Evolutionary conservation across 164 flowering plant genomes (phyloP), one percentile per base, ranked within the genome.

Genomic region (Annona squamosa): DNA sequence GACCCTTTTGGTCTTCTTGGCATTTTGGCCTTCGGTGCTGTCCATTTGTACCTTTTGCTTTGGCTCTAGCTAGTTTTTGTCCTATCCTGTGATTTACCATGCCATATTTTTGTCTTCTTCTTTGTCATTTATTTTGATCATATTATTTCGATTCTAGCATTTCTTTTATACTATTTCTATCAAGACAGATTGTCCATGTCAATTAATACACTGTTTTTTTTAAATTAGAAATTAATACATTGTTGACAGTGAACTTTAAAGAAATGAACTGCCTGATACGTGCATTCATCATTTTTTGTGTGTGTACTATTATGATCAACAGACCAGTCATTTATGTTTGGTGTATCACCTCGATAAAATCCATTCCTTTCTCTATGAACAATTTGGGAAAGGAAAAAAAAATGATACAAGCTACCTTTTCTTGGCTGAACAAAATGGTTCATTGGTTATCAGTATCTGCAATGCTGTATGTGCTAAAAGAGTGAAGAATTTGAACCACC

Each of bases 1-100:
- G 42, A 9, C 37, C 13, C 43, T 44, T 66, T 42, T 37, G 16
- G 48, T 10, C 17, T 9, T 43, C 46, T 37, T 19, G 18, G 67
- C 42, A 26, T 37, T 26, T 63, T 41, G 10, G 7, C 67, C 42
- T 64, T 4, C 26, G 41, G 12, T 44, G 46, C 68, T 66, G 68
- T 13, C n/a, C 4, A 9, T 16, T 16, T 2, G 13, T 52, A 52
- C 59, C 13, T 10, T 52, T 66, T 66, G 46, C 68, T 66, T 3
- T 66, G 68, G 68, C 68, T 44, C n/a, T 5, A 42, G 4, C 12
- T 46, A 37, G 68, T 66, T 66, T 66, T 66, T 66, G 48, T 44
- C 48, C 9, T 66, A 42, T 66, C 16, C 43, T 66, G 42, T 66
- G 68, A 66, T 42, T 16, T 44, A 9, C 1, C 6, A 42, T 66